These are phyloP conservation scores for Conticribra guillardii DNA, from an alignment of 108 stramenopile species.

Conservation along the genomic window DNA sequence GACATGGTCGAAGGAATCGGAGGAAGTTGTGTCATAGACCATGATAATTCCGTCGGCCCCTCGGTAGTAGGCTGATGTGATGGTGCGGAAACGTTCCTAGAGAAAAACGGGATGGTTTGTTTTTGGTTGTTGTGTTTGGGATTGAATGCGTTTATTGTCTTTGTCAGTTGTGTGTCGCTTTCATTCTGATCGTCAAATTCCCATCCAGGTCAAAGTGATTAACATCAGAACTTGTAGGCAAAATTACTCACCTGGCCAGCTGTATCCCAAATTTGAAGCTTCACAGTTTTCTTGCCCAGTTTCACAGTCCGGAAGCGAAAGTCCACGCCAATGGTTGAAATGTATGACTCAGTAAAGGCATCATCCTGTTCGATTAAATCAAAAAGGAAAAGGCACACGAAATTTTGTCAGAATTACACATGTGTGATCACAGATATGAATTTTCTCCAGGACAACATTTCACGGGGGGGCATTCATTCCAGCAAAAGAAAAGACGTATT, in stretches of 20 bases:
- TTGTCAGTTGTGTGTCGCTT: background rate
- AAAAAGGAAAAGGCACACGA: background rate
- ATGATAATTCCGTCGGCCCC: constrained; percentile 98
- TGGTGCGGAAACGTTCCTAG: constrained; percentile 97
- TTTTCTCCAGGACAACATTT: no score
- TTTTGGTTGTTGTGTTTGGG: constrained; percentile 2
- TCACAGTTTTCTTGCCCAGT: constrained; percentile 91
- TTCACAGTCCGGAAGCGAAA: constrained; percentile 99
- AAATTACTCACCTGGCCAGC: constrained; percentile 73
- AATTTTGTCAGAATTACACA: background rate
- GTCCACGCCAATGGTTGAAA: constrained; percentile 99
- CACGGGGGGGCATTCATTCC: no score
- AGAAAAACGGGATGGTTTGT: constrained; percentile 1
- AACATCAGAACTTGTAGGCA: background rate
- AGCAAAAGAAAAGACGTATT: no score
- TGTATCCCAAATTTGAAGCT: constrained; percentile 90
- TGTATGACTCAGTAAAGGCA: constrained; percentile 98
- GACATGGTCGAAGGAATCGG: constrained; percentile 97
- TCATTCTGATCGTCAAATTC: no score
- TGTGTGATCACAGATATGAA: background rate
- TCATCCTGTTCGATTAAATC: constrained; percentile 75
- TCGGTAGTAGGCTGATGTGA: constrained; percentile 96
- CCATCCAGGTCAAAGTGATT: no score
- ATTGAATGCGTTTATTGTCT: background rate
- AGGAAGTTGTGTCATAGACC: constrained; percentile 95